Conservation (phyloP, 1,284 basidiomycete genomes). For the Marasmius oreades region DNA sequence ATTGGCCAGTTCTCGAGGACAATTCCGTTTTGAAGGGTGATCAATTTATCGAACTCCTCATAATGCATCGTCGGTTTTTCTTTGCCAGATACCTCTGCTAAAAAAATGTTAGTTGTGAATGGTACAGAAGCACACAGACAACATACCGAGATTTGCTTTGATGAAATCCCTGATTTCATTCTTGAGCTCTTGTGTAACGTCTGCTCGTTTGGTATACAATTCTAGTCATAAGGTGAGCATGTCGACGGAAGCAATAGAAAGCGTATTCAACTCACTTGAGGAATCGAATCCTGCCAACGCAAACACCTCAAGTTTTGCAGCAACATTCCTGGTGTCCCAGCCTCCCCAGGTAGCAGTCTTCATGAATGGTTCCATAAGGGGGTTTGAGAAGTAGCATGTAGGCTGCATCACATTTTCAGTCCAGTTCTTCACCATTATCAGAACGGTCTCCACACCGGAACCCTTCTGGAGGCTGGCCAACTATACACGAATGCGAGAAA, state of each 20-base stretch:
- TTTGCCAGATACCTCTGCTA: not conserved
- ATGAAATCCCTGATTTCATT: not conserved
- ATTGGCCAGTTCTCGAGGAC: conserved; percentile 24
- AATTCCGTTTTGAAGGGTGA: conserved; percentile 20
- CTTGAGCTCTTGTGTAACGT: not conserved
- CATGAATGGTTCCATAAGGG: not conserved
- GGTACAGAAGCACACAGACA: not conserved
- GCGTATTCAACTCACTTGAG: not conserved
- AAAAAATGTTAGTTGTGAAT: not conserved
- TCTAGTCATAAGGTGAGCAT: not conserved
- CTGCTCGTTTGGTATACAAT: not conserved
- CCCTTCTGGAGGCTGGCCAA: not conserved
- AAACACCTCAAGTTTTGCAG: not conserved
- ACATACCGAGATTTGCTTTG: not conserved
- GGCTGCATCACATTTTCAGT: not conserved
- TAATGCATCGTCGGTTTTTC: not conserved
- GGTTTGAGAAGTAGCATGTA: not conserved
- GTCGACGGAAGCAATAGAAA: no score
- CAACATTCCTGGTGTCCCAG: not conserved
- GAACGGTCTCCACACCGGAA: not conserved
- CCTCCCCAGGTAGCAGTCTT: not conserved
- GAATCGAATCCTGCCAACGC: not conserved
- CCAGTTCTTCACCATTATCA: not conserved
- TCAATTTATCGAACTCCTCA: conserved; percentile 17
- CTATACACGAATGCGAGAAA: not conserved